Evolutionary conservation across 805 yeast species (phyloP).

Genomic region (Pichia cabralensis): DNA sequence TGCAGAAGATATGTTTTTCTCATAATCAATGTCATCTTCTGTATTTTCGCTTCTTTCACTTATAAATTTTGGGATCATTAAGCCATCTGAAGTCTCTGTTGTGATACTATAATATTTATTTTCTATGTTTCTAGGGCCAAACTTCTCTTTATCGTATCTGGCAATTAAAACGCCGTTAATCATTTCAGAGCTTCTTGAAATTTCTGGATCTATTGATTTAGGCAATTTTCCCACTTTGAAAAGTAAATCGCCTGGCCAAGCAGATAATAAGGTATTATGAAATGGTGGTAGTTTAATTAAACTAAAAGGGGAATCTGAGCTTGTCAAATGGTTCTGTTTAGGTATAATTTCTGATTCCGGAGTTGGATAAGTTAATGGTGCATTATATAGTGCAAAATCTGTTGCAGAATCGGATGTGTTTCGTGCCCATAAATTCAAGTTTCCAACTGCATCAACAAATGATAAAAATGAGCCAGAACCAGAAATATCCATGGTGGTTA

Average conservation of each 20-base stretch:
- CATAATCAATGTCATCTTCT: conserved; percentile 2
- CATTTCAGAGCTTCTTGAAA: conserved; percentile 29
- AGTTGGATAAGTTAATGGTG: conserved; percentile 48
- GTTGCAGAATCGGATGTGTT: conserved; percentile 31
- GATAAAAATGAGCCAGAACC: conserved; percentile 70
- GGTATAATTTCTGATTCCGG: conserved; percentile 25
- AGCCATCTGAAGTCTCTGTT: conserved; percentile 20
- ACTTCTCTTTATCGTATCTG: conserved; percentile 47
- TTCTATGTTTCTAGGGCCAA: conserved; percentile 46
- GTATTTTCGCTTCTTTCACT: conserved; percentile 35
- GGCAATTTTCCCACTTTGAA: conserved; percentile 57
- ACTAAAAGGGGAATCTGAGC: conserved; percentile 51
- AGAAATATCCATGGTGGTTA: conserved; percentile 45
- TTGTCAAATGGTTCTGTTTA: conserved; percentile 23
- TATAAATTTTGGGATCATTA: conserved; percentile 40
- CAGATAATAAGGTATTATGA: conserved; percentile 63
- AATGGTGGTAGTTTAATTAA: conserved; percentile 83
- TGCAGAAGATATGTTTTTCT: background rate
- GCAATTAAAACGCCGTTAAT: conserved; percentile 30
- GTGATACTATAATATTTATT: conserved; percentile 31
- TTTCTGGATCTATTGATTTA: conserved; percentile 37
- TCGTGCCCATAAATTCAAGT: conserved; percentile 61
- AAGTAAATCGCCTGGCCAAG: conserved; percentile 59
- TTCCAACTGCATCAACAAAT: conserved; percentile 54
- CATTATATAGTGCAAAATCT: conserved; percentile 27